Evolutionary conservation across 768 basidiomycete genomes (phyloP).

Genomic region (Hortiboletus flavorubellus): DNA sequence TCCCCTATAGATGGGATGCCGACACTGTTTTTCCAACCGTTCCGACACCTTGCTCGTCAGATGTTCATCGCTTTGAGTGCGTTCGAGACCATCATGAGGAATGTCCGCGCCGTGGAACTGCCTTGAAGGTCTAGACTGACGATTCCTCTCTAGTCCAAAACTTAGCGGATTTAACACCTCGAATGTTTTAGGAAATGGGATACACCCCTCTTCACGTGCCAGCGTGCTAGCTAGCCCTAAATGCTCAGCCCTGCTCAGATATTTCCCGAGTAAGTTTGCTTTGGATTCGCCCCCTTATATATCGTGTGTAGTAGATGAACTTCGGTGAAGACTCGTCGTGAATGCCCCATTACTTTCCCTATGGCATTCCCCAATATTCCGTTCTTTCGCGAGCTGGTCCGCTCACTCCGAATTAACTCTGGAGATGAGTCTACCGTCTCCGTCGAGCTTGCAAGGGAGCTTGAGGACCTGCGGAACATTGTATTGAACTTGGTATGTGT

Average conservation of each 20-base stretch:
- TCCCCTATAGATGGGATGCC: background rate
- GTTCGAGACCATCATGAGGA: background rate
- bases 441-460: constrained; percentile 18
- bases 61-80: background rate
- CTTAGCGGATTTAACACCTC: background rate
- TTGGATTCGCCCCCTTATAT: constrained; percentile 1
- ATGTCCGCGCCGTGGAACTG: background rate
- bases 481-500: constrained; percentile 20
- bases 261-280: background rate
- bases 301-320: background rate
- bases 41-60: background rate
- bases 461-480: constrained; percentile 22
- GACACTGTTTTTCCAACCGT: background rate
- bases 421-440: constrained; percentile 1
- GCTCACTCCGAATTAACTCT: background rate
- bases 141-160: background rate
- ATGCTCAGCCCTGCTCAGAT: background rate
- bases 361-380: constrained; percentile 10
- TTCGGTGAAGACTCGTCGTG: background rate
- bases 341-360: background rate
- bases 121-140: constrained; percentile 11
- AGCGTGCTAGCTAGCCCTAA: background rate
- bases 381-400: background rate
- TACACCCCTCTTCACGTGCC: background rate
- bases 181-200: background rate